Conservation (phyloP, 176 grass and related monocot genomes). For the Eleusine coracana region DNA sequence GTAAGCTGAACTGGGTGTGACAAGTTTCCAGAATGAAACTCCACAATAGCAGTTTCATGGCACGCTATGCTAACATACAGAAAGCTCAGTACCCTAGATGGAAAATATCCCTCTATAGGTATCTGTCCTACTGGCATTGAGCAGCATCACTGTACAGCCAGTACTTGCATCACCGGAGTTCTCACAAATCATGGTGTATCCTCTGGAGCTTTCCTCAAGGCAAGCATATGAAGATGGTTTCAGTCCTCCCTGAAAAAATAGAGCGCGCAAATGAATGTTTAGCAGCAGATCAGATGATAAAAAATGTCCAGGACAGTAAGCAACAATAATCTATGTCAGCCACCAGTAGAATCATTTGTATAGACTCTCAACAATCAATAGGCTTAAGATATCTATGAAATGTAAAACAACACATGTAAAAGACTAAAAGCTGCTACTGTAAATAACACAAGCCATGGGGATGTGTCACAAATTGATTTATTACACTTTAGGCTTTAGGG, state of each 20-base stretch:
- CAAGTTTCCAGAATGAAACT: conserved; percentile 31
- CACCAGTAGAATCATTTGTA: conserved; percentile 1
- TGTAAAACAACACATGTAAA: not conserved
- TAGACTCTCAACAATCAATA: not conserved
- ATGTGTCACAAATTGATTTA: not conserved
- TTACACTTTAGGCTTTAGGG: not conserved
- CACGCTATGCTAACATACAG: conserved; percentile 21
- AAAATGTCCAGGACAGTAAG: conserved; percentile 15
- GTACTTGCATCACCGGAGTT: conserved; percentile 21
- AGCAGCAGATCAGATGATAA: not conserved
- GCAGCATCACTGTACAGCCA: conserved; percentile 43
- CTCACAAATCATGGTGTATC: conserved; percentile 10
- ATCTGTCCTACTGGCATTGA: conserved; percentile 9
- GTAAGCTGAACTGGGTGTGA: conserved; percentile 34
- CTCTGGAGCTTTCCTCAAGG: conserved; percentile 14
- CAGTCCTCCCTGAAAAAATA: conserved; percentile 54
- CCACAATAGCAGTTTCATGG: conserved; percentile 24
- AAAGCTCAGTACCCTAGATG: conserved; percentile 35
- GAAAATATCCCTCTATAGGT: conserved; percentile 25
- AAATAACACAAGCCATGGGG: not conserved
- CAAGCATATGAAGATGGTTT: conserved; percentile 12
- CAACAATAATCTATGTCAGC: not conserved
- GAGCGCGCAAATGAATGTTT: not conserved
- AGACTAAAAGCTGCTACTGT: not conserved
- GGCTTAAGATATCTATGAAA: not conserved